A percentile compares a stretch with the other conserved stretches of the same genome.
Conservation (phyloP, 1,284 basidiomycete genomes). For the Cryptococcus maquisensis region DNA sequence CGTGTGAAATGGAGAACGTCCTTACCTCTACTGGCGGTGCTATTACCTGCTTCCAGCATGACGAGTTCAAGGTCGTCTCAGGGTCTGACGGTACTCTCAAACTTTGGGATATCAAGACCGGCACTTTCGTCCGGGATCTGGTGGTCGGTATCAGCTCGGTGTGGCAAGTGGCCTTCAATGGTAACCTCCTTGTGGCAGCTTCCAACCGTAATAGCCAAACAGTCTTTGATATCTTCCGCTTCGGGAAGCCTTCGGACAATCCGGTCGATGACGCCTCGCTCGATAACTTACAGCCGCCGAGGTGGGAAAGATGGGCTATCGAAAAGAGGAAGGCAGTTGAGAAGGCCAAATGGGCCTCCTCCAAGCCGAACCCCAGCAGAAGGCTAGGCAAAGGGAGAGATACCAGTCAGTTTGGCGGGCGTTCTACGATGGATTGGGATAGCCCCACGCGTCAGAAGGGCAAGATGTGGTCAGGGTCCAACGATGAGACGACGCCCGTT, state of each 20-base stretch:
- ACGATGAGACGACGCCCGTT: too few species aligned
- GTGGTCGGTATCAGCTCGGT: conserved; percentile 84
- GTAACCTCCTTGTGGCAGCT: conserved; percentile 85
- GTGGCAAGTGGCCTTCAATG: conserved; percentile 93
- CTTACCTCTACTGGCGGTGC: conserved; percentile 85
- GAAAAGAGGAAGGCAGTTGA: conserved; percentile 3
- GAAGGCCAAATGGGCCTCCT: too few species aligned
- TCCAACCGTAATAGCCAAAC: conserved; percentile 75
- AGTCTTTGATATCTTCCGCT: conserved; percentile 48
- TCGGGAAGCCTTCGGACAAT: conserved; percentile 24
- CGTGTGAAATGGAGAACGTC: conserved; percentile 70
- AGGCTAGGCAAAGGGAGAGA: too few species aligned
- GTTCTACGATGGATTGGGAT: too few species aligned
- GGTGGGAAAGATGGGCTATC: conserved; percentile 37
- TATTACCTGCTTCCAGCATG: conserved; percentile 95
- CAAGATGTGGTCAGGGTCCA: too few species aligned
- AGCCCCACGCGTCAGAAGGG: too few species aligned
- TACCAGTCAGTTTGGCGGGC: too few species aligned
- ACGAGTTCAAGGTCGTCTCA: conserved; percentile 89
- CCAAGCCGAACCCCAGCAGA: too few species aligned
- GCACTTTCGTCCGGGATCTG: conserved; percentile 75
- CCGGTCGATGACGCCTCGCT: conserved; percentile 38
- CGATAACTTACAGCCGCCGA: conserved; percentile 29
- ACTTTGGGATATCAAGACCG: conserved; percentile 90
- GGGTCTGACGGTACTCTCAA: conserved; percentile 93